These are phyloP conservation scores for Penicillium desertorum DNA, from an alignment of 495 filamentous ascomycete species.

Conservation along the genomic window DNA sequence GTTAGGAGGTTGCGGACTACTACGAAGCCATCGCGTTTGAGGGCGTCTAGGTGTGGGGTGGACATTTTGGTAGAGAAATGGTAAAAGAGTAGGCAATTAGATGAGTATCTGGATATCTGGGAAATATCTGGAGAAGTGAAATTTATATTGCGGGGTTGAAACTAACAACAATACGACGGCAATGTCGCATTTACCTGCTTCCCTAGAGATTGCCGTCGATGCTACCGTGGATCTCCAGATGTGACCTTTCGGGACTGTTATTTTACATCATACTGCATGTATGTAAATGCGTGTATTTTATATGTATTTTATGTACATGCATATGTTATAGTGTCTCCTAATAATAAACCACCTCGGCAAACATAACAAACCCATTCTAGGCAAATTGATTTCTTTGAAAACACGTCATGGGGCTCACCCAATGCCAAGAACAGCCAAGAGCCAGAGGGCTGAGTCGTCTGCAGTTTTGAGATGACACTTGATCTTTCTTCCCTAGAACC, in stretches of 20 bases:
- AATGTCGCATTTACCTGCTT: background rate
- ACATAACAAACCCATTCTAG: background rate
- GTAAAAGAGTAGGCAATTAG: background rate
- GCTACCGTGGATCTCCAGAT: conserved; percentile 27
- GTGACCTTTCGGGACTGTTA: conserved; percentile 5
- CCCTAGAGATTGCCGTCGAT: conserved; percentile 5
- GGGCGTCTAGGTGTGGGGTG: conserved; percentile 41
- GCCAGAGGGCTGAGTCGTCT: conserved; percentile 1
- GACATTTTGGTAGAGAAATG: conserved; percentile 15
- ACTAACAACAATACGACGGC: background rate
- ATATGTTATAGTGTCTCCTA: background rate
- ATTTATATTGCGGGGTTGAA: conserved; percentile 11
- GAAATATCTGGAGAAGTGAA: background rate
- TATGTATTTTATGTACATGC: background rate
- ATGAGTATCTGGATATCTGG: background rate
- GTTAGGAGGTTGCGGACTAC: conserved; percentile 49
- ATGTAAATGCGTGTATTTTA: background rate
- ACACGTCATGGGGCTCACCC: conserved; percentile 8
- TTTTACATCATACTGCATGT: background rate
- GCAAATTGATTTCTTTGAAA: background rate
- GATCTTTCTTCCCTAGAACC: background rate
- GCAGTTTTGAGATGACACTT: background rate
- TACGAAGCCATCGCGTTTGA: conserved; percentile 52
- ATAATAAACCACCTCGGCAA: background rate
- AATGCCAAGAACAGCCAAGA: conserved; percentile 11